Percentiles rank a stretch among this genome's conserved stretches.
Conservation (phyloP, 331 rosid genomes). For the Rosa hybrid region DNA sequence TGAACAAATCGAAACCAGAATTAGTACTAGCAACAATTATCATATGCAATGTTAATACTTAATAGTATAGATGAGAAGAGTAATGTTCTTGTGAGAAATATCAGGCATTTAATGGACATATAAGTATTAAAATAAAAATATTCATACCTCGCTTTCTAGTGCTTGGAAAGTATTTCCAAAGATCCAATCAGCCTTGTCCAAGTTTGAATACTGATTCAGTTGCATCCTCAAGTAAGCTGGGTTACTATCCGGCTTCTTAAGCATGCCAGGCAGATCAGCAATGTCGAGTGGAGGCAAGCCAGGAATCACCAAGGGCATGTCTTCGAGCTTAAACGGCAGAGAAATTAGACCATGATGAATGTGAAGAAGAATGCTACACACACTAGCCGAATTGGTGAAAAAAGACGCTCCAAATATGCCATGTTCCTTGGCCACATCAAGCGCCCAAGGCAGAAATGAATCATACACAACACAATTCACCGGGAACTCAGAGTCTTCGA, state of each 20-base stretch:
- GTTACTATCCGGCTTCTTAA: conserved; percentile 53
- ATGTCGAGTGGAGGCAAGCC: conserved; percentile 52
- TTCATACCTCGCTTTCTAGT: conserved; percentile 49
- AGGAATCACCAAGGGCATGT: conserved; percentile 43
- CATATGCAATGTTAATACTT: neutral
- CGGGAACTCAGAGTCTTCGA: conserved; percentile 14
- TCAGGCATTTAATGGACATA: conserved; percentile 29
- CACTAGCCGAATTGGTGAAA: conserved; percentile 69
- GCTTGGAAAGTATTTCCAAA: conserved; percentile 55
- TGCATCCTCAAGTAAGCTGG: conserved; percentile 72
- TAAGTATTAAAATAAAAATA: neutral
- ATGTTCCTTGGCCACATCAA: conserved; percentile 55
- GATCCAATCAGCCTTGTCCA: conserved; percentile 55
- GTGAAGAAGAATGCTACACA: conserved; percentile 45
- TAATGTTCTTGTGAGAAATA: neutral
- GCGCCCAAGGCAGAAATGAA: conserved; percentile 64
- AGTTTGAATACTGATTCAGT: conserved; percentile 56
- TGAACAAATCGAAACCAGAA: conserved; percentile 46
- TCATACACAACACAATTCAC: conserved; percentile 66
- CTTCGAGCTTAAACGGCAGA: conserved; percentile 38
- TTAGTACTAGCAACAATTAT: neutral
- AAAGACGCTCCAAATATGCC: conserved; percentile 56
- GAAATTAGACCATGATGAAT: conserved; percentile 39
- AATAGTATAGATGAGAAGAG: neutral
- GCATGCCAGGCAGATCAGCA: conserved; percentile 51